These are phyloP conservation scores for Catharanthus roseus DNA, from an alignment of 257 asterid species.

Conservation along the genomic window DNA sequence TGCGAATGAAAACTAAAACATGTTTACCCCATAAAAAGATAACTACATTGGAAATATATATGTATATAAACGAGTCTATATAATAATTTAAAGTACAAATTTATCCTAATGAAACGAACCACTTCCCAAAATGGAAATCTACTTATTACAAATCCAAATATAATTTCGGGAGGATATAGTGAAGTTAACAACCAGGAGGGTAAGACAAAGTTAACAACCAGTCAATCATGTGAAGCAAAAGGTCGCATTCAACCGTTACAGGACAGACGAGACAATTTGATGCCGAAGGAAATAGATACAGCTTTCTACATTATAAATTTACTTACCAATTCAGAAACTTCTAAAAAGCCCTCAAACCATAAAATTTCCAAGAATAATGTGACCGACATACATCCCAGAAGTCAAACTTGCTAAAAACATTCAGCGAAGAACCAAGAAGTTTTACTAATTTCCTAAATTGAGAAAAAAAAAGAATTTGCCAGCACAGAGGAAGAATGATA, in stretches of 20 bases:
- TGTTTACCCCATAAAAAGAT: not conserved
- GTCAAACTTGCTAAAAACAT: not conserved
- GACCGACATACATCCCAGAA: not conserved
- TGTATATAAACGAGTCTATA: too few relatives aligned
- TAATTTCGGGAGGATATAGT: not conserved
- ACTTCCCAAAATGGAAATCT: not conserved
- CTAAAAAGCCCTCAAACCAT: not conserved
- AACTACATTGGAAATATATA: too few relatives aligned
- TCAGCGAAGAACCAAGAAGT: not conserved
- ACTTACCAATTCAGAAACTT: not conserved
- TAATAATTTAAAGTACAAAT: too few relatives aligned
- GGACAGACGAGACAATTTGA: not conserved
- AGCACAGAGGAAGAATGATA: not conserved
- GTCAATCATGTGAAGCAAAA: not conserved
- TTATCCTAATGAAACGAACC: too few relatives aligned
- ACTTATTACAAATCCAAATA: not conserved
- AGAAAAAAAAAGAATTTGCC: not conserved
- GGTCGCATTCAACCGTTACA: not conserved
- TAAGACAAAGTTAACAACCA: too few relatives aligned
- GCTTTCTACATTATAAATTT: not conserved
- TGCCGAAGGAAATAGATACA: conserved; percentile 1
- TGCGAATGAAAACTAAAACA: conserved; percentile 2
- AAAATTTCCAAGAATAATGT: not conserved
- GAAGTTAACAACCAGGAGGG: not conserved
- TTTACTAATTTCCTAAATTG: not conserved